Evolutionary conservation across 768 basidiomycete species (phyloP), one percentile per base, ranked within the genome.

Genomic region (Rhizopogon sp.): DNA sequence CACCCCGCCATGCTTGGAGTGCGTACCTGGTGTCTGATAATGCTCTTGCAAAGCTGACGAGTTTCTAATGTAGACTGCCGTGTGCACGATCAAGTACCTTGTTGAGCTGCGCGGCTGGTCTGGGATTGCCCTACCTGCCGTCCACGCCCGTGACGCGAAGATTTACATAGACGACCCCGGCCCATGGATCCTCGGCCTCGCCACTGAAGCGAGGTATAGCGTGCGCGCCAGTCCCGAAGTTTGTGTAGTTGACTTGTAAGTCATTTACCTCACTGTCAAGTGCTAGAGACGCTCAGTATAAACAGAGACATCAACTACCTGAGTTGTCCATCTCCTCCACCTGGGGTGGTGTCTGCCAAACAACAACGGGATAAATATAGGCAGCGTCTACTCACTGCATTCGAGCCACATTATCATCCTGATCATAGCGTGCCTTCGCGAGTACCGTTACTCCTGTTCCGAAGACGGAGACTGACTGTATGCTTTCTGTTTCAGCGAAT

Each of bases 101-200:
- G 90, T 95, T 54, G 95, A 97, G 70, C 71, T 95, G 50, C 85
- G 93, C 43, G 93, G 93, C 5, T 97, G 94, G 94, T 89, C 83
- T 64, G 94, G 94, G 3, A 85, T 96, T 50, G 87, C 90, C 14
- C 78, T 94, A 42, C 75, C 86, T 37, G 79, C 90, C 1, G 88
- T 93, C 35, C 92, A 94, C 66, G 84, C 87, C 35, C 85, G 95
- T 43, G 96, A 97, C 60, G 87, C 92, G 28, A 91, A 88, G 66
- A 91, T 98, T 51, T 91, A 93, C 60, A 87, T 95, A 58, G 94
- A 98, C 60, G 94, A 98, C 68, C 93, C 95, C 42, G 95, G 95
- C 35, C 96, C 96, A 57, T 98, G 93, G 86, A 93, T 98, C 62
- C 82, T 98, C 69, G 95, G 91, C 37, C 77, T 96, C 39, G 84